These are phyloP conservation scores for Hansfordia pulvinata DNA, from an alignment of 2,329 filamentous ascomycete species.

Conservation along the genomic window DNA sequence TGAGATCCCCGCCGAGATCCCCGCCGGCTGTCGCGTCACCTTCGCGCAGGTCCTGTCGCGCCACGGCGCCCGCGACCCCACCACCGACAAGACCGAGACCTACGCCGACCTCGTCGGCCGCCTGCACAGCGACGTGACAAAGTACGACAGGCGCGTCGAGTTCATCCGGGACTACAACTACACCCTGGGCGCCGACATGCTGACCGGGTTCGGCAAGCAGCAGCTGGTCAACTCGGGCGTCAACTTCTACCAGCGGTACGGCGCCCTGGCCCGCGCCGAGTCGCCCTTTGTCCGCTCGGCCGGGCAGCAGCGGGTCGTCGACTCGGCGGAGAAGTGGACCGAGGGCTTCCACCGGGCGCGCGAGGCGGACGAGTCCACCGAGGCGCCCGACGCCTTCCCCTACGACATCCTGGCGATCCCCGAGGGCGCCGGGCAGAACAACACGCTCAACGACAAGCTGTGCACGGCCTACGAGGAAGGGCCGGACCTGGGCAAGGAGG, in stretches of 20 bases:
- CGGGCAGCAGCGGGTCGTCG: conserved; percentile 56
- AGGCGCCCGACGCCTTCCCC: conserved; percentile 26
- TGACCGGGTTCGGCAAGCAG: conserved; percentile 53
- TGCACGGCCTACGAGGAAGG: conserved; percentile 60
- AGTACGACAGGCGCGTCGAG: conserved; percentile 48
- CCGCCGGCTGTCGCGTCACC: conserved; percentile 56
- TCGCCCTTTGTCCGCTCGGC: conserved; percentile 62
- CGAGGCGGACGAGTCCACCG: conserved; percentile 21
- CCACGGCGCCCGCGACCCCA: conserved; percentile 77
- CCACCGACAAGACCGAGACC: conserved; percentile 44
- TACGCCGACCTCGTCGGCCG: conserved; percentile 53
- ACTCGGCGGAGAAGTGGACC: conserved; percentile 64
- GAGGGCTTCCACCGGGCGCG: conserved; percentile 54
- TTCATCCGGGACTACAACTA: conserved; percentile 66
- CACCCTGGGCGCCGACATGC: conserved; percentile 52
- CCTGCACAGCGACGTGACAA: conserved; percentile 43
- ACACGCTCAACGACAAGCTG: conserved; percentile 63
- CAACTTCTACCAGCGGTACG: conserved; percentile 65
- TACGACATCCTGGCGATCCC: conserved; percentile 53
- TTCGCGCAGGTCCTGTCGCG: conserved; percentile 74
- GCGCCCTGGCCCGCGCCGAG: conserved; percentile 37
- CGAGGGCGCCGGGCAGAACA: conserved; percentile 56
- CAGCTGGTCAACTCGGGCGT: conserved; percentile 63
- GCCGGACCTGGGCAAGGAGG: conserved; percentile 30
- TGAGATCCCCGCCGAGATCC: conserved; percentile 44